Evolutionary conservation across 176 grass and related monocot genomes (phyloP), one percentile per base, ranked within the genome.

Genomic region (Hsuehochloa calcarea): DNA sequence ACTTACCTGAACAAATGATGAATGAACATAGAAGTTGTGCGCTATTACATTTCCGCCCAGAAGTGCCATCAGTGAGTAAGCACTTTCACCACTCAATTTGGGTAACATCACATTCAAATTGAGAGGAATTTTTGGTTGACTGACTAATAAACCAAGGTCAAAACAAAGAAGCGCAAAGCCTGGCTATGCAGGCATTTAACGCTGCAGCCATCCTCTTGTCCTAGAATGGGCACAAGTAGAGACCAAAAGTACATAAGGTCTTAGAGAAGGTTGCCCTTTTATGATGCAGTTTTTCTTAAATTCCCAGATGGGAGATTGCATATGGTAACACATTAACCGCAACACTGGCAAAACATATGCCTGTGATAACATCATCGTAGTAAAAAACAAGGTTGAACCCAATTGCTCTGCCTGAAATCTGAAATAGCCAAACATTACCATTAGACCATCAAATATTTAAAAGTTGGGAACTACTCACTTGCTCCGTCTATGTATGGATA

Each of bases 51-150:
- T 97, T 66, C 89, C 25, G 2, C 95, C 95, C 73, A 97, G 85
- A 87, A 97, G 89, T 37, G 91, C 92, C 92, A 95, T 97, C 54
- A 97, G 50, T 22, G 91, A 93, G 74, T 95, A 97, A 77, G 89
- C 89, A 41, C 71, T 94, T 86, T 97, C 95, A 51, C 88, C 92
- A 82, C 89, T 95, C 75, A 97, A 68, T 68, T 93, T 95, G 46
- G 95, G 95, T 43, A 93, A 95, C 78, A 95, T 88, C 37, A 90
- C 84, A 91, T 95, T 89, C 75, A 86, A 85, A 49, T 74, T 62
- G 25, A 97, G 73, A 58, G 89, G 87, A 75, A 88, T 93, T 77
- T 95, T 66, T 27, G 95, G 95, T 54, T 97, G 95, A 75, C 68
- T 97, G 95, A 75, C 68, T 46, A 97, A 47, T 54, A 95, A 86